Percentiles rank a stretch among this genome's conserved stretches.
phyloP scores from a whole-genome alignment of 139 green algal genomes.

The Desmodesmus armatus region DNA sequence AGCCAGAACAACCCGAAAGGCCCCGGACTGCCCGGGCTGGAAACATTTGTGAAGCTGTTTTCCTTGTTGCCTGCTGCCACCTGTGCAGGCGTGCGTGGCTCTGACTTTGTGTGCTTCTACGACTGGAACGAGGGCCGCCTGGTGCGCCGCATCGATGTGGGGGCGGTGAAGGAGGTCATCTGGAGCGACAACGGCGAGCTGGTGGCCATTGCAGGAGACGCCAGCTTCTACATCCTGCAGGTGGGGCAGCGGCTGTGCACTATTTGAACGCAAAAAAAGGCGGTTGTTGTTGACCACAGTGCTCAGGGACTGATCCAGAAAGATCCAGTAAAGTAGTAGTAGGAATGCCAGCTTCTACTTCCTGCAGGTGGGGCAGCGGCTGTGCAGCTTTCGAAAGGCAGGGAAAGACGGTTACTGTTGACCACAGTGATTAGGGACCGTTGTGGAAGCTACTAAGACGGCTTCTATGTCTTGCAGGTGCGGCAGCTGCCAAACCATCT shows the following conservation, averaged over 20 bases:
- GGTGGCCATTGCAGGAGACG: constrained; percentile 86
- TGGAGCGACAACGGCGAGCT: constrained; percentile 93
- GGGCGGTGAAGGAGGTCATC: constrained; percentile 72
- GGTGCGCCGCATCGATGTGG: constrained; percentile 94
- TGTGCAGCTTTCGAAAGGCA: no score
- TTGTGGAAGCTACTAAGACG: no score
- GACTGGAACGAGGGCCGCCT: constrained; percentile 90
- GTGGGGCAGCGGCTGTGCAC: neutral
- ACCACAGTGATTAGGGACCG: no score
- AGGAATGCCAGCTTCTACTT: neutral
- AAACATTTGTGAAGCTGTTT: neutral
- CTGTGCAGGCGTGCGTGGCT: constrained; percentile 38
- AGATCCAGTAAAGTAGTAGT: no score
- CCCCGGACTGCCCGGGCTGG: no score
- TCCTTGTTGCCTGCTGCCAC: neutral
- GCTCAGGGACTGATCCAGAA: neutral
- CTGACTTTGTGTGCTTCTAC: constrained; percentile 97
- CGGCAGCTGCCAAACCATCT: no score
- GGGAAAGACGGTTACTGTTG: no score
- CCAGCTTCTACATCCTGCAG: constrained; percentile 90
- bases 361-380: neutral
- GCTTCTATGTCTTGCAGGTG: no score
- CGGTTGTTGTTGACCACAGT: neutral
- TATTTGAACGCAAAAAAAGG: neutral
- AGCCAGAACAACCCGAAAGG: no score